Evolutionary conservation across 768 basidiomycete genomes (phyloP).

Genomic region (Hygrophorus pudorinus): DNA sequence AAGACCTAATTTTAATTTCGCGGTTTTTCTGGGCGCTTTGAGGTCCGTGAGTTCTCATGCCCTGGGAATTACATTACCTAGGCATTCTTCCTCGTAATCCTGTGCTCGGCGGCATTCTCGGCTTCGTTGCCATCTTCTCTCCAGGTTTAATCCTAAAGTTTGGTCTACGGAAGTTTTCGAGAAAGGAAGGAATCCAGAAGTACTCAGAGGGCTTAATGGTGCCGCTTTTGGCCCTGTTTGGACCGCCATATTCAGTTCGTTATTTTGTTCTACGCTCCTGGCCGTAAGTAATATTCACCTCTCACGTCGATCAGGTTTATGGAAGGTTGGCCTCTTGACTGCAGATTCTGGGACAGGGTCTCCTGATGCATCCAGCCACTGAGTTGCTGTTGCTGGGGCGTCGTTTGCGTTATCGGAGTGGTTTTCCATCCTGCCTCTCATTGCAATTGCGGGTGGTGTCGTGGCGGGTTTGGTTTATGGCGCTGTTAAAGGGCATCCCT

Average conservation of each 20-base stretch:
- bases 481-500: not conserved
- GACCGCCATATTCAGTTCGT: constrained; percentile 30
- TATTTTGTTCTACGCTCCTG: too few species aligned
- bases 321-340: not conserved
- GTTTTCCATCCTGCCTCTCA: not conserved
- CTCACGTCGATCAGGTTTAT: not conserved
- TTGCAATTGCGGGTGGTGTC: not conserved
- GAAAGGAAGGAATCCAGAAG: constrained; percentile 20
- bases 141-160: constrained; percentile 33
- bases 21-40: constrained; percentile 42
- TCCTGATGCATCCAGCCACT: not conserved
- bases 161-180: constrained; percentile 23
- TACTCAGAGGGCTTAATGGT: constrained; percentile 29
- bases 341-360: not conserved
- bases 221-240: constrained; percentile 32
- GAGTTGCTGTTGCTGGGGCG: not conserved
- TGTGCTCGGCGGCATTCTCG: constrained; percentile 35
- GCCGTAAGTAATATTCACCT: too few species aligned
- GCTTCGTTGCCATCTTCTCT: constrained; percentile 38
- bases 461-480: not conserved
- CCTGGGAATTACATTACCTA: not conserved
- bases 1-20: constrained; percentile 50
- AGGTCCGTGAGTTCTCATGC: not conserved
- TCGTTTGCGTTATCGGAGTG: constrained; percentile 1
- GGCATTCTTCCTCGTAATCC: constrained; percentile 14